Percentiles rank a stretch among this genome's conserved stretches.
Evolutionary conservation across 345 rosid species (phyloP).

Genomic region (Murraya paniculata): DNA sequence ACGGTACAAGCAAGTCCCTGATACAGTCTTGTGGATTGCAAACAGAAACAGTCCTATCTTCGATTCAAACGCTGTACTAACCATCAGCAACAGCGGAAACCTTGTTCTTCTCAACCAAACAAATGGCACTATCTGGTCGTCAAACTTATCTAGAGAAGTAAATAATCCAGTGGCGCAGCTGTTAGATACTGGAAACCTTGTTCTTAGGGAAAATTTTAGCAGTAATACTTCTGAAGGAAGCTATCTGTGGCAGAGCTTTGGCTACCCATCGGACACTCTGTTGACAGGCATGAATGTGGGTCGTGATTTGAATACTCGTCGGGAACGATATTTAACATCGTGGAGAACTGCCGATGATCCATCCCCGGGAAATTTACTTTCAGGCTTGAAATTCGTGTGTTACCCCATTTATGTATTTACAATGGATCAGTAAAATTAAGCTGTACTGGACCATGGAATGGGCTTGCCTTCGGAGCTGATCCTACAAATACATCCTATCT

Average conservation of each 20-base stretch:
- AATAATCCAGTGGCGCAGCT: conserved; percentile 31
- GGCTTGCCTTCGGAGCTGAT: conserved; percentile 26
- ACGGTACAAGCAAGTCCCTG: conserved; percentile 8
- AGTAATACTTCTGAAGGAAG: background rate
- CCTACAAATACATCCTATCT: conserved; percentile 24
- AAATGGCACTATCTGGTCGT: conserved; percentile 31
- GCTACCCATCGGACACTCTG: conserved; percentile 12
- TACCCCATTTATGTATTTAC: conserved; percentile 24
- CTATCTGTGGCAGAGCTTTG: conserved; percentile 27
- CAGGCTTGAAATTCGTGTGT: conserved; percentile 18
- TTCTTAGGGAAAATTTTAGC: conserved; percentile 18
- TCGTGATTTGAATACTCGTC: background rate
- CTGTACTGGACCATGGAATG: conserved; percentile 39
- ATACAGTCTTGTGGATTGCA: conserved; percentile 8
- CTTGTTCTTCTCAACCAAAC: conserved; percentile 1
- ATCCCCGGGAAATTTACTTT: conserved; percentile 1
- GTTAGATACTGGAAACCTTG: conserved; percentile 28
- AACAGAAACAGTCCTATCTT: background rate
- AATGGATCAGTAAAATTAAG: background rate
- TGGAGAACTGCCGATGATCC: conserved; percentile 28
- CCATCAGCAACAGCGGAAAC: background rate
- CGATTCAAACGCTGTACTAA: background rate
- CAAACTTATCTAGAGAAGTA: conserved; percentile 20
- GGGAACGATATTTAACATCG: conserved; percentile 1
- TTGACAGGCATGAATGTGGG: conserved; percentile 23